Conservation (phyloP, 1,284 basidiomycete species). For the Moniliophthora roreri region DNA sequence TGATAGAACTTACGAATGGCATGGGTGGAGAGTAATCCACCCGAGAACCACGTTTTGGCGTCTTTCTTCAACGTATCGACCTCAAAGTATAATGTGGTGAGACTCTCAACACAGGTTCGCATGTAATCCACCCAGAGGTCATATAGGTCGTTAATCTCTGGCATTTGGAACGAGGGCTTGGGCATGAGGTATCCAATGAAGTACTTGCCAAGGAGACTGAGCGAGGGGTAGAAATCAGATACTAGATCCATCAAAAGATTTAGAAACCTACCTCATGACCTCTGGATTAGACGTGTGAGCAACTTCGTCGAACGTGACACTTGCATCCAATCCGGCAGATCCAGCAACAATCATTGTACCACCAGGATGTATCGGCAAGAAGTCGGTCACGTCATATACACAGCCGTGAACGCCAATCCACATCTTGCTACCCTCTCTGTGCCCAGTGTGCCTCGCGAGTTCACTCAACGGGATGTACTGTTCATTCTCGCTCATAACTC, state of each 20-base stretch:
- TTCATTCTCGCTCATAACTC: constrained; percentile 12
- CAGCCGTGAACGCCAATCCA: constrained; percentile 14
- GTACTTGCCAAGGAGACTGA: constrained; percentile 12
- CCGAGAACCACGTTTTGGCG: constrained; percentile 11
- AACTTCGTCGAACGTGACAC: constrained; percentile 12
- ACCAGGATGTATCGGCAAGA: constrained; percentile 14
- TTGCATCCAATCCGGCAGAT: constrained; percentile 9
- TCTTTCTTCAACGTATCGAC: constrained; percentile 12
- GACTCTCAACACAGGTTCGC: constrained; percentile 10
- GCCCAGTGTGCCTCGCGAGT: constrained; percentile 10
- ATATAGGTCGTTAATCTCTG: constrained; percentile 12
- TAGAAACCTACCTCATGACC: constrained; percentile 11
- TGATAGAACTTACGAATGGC: constrained; percentile 14
- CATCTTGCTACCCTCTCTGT: constrained; percentile 8
- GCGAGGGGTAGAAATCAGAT: background rate
- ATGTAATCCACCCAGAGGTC: constrained; percentile 14
- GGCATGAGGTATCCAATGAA: constrained; percentile 15
- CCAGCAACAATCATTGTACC: constrained; percentile 14
- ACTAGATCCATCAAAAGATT: background rate
- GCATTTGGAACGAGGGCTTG: constrained; percentile 7
- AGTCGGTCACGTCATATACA: constrained; percentile 14
- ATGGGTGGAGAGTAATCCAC: constrained; percentile 12
- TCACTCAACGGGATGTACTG: constrained; percentile 11
- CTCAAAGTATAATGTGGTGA: constrained; percentile 15
- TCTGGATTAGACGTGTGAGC: constrained; percentile 14